Evolutionary conservation across 805 yeast species (phyloP).

Genomic region (Candida anglica): DNA sequence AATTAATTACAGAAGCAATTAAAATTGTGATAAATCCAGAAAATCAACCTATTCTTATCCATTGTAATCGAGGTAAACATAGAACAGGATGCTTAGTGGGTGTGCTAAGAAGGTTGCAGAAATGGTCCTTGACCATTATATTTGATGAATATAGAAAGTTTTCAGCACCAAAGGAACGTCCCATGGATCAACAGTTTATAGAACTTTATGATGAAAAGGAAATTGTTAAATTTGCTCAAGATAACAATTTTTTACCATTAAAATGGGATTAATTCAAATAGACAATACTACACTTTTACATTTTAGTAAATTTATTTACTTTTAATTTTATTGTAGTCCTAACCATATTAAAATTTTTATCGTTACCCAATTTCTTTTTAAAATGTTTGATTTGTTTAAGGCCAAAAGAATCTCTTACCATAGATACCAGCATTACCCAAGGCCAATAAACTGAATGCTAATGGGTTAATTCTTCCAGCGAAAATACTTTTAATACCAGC

Average conservation of each 20-base stretch:
- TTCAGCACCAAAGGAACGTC: slow-evolving; percentile 93
- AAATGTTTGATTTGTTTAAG: slow-evolving; percentile 5
- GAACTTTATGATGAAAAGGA: slow-evolving; percentile 77
- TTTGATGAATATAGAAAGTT: slow-evolving; percentile 94
- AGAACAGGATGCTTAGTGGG: slow-evolving; percentile 97
- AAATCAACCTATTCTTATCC: slow-evolving; percentile 89
- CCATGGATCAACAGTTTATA: slow-evolving; percentile 92
- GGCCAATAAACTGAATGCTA: slow-evolving; percentile 56
- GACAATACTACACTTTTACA: too few relatives aligned
- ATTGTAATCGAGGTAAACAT: slow-evolving; percentile 95
- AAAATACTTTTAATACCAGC: slow-evolving; percentile 49
- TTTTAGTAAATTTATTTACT: background rate
- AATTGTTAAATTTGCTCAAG: slow-evolving; percentile 51
- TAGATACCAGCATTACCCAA: slow-evolving; percentile 59
- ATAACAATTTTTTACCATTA: slow-evolving; percentile 61
- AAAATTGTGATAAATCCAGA: slow-evolving; percentile 77
- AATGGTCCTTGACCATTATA: slow-evolving; percentile 91
- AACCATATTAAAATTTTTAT: background rate
- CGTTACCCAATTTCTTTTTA: too few relatives aligned
- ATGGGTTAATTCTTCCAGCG: slow-evolving; percentile 59
- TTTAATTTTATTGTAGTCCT: background rate
- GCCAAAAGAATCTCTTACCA: slow-evolving; percentile 65
- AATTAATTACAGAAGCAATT: slow-evolving; percentile 73
- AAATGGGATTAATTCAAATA: slow-evolving; percentile 45
- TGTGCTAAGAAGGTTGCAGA: slow-evolving; percentile 80